A percentile compares a stretch with the other conserved stretches of the same genome.
Evolutionary conservation across 2,329 filamentous ascomycete species (phyloP).

Genomic region (Talaromyces rugulosus): DNA sequence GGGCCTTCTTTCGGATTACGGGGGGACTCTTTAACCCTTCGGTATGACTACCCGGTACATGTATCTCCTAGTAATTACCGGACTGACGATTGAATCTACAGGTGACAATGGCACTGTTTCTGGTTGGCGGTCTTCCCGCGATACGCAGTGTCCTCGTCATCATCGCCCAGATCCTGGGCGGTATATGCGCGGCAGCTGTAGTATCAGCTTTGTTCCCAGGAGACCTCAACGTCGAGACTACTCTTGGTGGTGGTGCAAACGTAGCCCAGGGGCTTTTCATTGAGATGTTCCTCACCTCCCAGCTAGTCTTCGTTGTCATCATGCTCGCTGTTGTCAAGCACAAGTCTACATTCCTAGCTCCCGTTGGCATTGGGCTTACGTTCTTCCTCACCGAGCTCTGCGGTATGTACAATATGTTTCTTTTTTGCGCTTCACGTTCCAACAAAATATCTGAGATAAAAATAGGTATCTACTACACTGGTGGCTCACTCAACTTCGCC

Average conservation of each 20-base stretch:
- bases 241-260: constrained; percentile 49
- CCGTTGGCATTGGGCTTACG: constrained; percentile 66
- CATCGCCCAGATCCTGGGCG: constrained; percentile 55
- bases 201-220: constrained; percentile 57
- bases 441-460: neutral
- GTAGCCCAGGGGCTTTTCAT: constrained; percentile 60
- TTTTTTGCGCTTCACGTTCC: neutral
- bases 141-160: constrained; percentile 51
- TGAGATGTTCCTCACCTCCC: constrained; percentile 62
- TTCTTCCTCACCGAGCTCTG: constrained; percentile 60
- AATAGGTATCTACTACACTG: constrained; percentile 45
- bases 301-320: constrained; percentile 61
- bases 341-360: constrained; percentile 66
- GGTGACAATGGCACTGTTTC: constrained; percentile 57
- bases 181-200: constrained; percentile 57
- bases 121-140: constrained; percentile 55
- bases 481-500: constrained; percentile 46
- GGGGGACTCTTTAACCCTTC: constrained; percentile 51
- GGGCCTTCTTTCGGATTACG: constrained; percentile 52
- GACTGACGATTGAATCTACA: constrained; percentile 14
- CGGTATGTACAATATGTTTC: constrained; percentile 24
- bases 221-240: constrained; percentile 52
- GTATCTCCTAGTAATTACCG: neutral
- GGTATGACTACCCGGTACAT: constrained; percentile 22
- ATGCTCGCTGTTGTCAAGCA: constrained; percentile 73